Conservation (phyloP, 345 rosid species). For the Arabis alpina region DNA sequence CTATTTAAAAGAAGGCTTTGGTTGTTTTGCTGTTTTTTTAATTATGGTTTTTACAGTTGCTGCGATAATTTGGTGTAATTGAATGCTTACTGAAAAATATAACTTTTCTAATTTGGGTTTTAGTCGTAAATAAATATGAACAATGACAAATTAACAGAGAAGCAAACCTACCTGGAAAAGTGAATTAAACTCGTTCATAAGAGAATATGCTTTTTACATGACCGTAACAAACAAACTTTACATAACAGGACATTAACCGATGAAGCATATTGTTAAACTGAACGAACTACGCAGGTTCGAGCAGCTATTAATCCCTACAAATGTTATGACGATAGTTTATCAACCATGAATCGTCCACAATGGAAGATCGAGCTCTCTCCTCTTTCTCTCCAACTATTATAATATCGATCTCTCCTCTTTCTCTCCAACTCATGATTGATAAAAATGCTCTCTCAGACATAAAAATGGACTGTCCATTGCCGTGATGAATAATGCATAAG, state of each 20-base stretch:
- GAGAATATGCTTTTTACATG: background rate
- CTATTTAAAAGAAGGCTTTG: constrained; percentile 20
- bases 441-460: too few species aligned
- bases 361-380: too few species aligned
- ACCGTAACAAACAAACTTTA: background rate
- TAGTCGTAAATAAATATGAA: constrained; percentile 1
- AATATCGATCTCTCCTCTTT: too few species aligned
- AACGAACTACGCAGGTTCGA: too few species aligned
- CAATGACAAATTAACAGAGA: background rate
- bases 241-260: background rate
- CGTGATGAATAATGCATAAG: too few species aligned
- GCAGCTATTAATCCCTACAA: too few species aligned
- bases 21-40: background rate
- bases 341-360: too few species aligned
- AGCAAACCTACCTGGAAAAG: background rate
- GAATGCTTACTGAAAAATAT: background rate
- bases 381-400: too few species aligned
- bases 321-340: too few species aligned
- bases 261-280: too few species aligned
- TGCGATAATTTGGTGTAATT: constrained; percentile 12
- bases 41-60: constrained; percentile 18
- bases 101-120: constrained; percentile 12
- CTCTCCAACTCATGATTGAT: too few species aligned
- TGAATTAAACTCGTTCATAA: background rate
- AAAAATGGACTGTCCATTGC: too few species aligned